Percentiles rank a stretch among this genome's conserved stretches.
phyloP scores from a whole-genome alignment of 345 rosid species.

The Eutrema japonicum region DNA sequence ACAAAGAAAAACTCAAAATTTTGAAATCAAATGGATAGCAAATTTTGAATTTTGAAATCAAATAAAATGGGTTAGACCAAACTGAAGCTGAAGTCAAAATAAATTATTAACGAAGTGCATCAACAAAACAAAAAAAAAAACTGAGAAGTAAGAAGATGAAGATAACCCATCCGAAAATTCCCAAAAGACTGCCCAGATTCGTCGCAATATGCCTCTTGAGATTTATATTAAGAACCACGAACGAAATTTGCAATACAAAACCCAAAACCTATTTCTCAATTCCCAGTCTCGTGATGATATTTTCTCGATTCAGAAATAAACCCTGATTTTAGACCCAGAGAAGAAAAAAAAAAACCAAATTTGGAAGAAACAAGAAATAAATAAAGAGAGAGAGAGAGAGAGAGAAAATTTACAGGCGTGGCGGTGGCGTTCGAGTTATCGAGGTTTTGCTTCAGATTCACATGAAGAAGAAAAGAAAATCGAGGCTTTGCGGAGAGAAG shows the following conservation, averaged over 20 bases:
- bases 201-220: background rate
- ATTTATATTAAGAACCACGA: slow-evolving; percentile 4
- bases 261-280: slow-evolving; percentile 4
- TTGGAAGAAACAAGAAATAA: background rate
- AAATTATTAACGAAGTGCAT: background rate
- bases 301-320: background rate
- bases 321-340: background rate
- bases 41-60: slow-evolving; percentile 25
- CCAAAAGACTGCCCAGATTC: slow-evolving; percentile 2
- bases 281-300: background rate
- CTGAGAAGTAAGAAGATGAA: background rate
- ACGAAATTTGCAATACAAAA: slow-evolving; percentile 9
- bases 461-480: slow-evolving; percentile 18
- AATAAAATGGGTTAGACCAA: background rate
- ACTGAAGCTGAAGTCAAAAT: slow-evolving; percentile 9
- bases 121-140: background rate
- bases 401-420: slow-evolving; percentile 10
- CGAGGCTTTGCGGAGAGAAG: background rate
- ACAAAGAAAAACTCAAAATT: background rate
- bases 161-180: slow-evolving; percentile 4
- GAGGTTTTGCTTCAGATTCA: slow-evolving; percentile 24
- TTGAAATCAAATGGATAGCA: background rate
- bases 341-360: slow-evolving; percentile 17
- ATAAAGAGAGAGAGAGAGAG: background rate
- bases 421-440: slow-evolving; percentile 9